Base-by-base conservation (phyloP, 1,284 basidiomycete species). In the Volvariella volvacea region DNA sequence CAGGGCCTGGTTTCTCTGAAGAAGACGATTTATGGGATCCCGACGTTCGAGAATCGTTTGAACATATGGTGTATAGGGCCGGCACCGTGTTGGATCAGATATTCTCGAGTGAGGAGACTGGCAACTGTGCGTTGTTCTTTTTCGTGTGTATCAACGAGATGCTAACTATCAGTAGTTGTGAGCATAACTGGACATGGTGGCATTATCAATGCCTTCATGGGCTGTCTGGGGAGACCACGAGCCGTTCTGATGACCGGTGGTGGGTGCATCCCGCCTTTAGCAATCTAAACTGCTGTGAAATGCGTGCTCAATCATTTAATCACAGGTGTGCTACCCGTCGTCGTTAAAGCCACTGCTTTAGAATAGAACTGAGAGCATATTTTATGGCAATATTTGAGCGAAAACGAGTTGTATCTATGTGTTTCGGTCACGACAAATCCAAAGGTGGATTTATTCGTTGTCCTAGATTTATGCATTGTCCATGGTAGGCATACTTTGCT, bases 1-100 rank as follows among this genome's bases (percentile, higher is more conserved):
- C 92, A 46, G 88, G 92, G 54, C 58, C 66, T 0, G 76, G 71
- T 0, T 83, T 94, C 49, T 65, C 74, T 0, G 90, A 94, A 56
- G 67, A 80, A 16, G 90, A 93, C 58, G 62, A 73, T 19, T 62
- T 88, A 0, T 92, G 86, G 86, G 67, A 65, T 10, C 51, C 75
- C 0, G 73, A 83, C 44, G 67, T 75, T 41, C 73, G 89, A 22
- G 91, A 95, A 59, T 74, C 74, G 0, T 63, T 74, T 30, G 62
- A 52, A 0, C 74, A 86, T 44, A 68, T 83, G 42, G 70, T 74
- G 33, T 58, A 55, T 12, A 73, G 91, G 0, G 74, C 80, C 44
- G 61, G 56, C 52, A 48, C 46, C 1, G 80, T 84, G 0, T 61
- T 93, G 33, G 82, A 89, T 55, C 62, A 59, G 48, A 68, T 90